Base-by-base conservation (phyloP, 192 early-diverging fungal genomes). In the Martensiomyces pterosporus region DNA sequence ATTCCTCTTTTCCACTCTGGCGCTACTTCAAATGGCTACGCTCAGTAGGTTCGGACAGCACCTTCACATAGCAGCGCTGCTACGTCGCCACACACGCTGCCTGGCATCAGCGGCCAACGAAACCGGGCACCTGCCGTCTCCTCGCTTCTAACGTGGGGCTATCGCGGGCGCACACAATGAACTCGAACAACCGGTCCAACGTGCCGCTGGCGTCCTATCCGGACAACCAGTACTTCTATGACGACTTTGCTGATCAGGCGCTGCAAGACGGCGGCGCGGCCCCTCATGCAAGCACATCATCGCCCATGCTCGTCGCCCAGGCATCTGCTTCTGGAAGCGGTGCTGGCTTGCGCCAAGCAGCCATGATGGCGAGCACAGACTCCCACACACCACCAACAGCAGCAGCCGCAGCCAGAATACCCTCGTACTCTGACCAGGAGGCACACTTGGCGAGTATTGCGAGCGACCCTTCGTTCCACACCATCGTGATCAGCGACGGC, bases 401-500 rank as follows among this genome's bases (percentile, higher is more conserved):
- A 10, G 55, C 67, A 23, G 39, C 54, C 23, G 52, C 69, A 1
- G n/a, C n/a, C n/a, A n/a, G n/a, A n/a, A n/a, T n/a, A n/a, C n/a
- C n/a, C n/a, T n/a, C n/a, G n/a, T n/a, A n/a, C n/a, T n/a, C n/a
- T n/a, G n/a, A n/a, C n/a, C n/a, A n/a, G n/a, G n/a, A n/a, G n/a
- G n/a, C n/a, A n/a, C n/a, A n/a, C n/a, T n/a, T n/a, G n/a, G 29
- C 29, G 12, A 32, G 29, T 12, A 32, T 12, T 5, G 12, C 12
- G 29, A 32, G 29, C 29, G 70, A 73, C 32, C 57, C 54, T 19
- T 73, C 70, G 13, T 73, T 66, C 18, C 70, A 73, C 27, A 59
- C 70, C 8, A 73, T 73, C 23, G 55, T 66, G 55, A 73, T 73
- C 37, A 55, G 70, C 27, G 70, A 73, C 46, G 57, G 36, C 38